A percentile compares a stretch with the other conserved stretches of the same genome.
Conservation (phyloP, 306 rosid genomes). For the Cicer judaicum region DNA sequence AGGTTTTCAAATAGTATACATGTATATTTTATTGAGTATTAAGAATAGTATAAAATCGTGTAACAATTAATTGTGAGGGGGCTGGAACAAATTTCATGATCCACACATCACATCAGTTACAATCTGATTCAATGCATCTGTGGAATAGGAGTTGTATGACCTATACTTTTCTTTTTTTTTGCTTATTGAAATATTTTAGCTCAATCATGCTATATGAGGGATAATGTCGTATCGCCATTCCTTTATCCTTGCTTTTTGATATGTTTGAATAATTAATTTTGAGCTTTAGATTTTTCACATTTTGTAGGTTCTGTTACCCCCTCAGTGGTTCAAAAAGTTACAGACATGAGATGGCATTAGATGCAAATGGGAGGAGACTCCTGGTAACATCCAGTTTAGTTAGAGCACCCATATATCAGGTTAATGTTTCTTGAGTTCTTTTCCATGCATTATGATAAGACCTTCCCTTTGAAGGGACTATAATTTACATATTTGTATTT, state of each 20-base stretch:
- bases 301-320: slow-evolving; percentile 70
- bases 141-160: not conserved
- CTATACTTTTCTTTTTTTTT: not conserved
- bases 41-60: not conserved
- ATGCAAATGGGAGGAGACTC: slow-evolving; percentile 82
- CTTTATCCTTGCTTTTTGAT: slow-evolving; percentile 16
- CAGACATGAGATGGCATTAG: slow-evolving; percentile 96
- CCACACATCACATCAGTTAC: not conserved
- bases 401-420: slow-evolving; percentile 96
- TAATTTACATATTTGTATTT: slow-evolving; percentile 12
- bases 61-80: not conserved
- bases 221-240: not conserved
- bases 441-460: slow-evolving; percentile 17
- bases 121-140: not conserved
- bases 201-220: not conserved
- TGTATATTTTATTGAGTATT: not conserved
- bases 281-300: slow-evolving; percentile 16
- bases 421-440: slow-evolving; percentile 39
- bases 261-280: slow-evolving; percentile 29
- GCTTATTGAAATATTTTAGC: not conserved
- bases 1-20: not conserved
- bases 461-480: slow-evolving; percentile 18
- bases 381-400: slow-evolving; percentile 76
- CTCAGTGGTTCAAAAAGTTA: slow-evolving; percentile 57
- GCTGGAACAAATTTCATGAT: not conserved